Evolutionary conservation across 1,284 basidiomycete species (phyloP).

Genomic region (Paramarasmius palmivorus): DNA sequence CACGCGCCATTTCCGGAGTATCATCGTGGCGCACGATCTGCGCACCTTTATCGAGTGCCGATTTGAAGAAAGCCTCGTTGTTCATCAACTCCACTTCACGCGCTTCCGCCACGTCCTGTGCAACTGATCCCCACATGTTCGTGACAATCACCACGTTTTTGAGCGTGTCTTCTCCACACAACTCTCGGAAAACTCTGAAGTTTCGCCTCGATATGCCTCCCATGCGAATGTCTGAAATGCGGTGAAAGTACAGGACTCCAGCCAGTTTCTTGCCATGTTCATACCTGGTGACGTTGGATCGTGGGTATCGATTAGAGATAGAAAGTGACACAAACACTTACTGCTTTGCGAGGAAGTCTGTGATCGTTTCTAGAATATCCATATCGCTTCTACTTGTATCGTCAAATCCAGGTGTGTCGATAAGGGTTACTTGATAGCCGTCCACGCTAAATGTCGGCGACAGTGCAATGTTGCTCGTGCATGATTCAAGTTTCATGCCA

Average conservation of each 20-base stretch:
- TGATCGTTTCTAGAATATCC: constrained; percentile 28
- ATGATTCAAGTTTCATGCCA: constrained; percentile 31
- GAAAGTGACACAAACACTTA: constrained; percentile 12
- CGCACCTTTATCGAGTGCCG: constrained; percentile 39
- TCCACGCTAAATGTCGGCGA: constrained; percentile 28
- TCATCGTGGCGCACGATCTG: constrained; percentile 34
- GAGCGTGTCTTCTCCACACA: constrained; percentile 44
- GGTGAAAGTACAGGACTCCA: constrained; percentile 47
- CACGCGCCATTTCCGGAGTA: constrained; percentile 26
- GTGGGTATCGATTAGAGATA: not conserved
- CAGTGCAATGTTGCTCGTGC: constrained; percentile 28
- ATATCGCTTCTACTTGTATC: constrained; percentile 31
- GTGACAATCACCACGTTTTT: constrained; percentile 47
- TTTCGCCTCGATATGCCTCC: constrained; percentile 44
- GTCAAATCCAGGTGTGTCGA: constrained; percentile 39
- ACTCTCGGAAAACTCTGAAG: constrained; percentile 43
- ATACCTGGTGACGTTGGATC: constrained; percentile 29
- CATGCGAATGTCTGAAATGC: constrained; percentile 45
- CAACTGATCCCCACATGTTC: constrained; percentile 45
- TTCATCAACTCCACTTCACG: constrained; percentile 34
- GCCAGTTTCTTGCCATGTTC: constrained; percentile 35
- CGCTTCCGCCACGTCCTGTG: constrained; percentile 31
- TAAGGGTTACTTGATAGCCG: constrained; percentile 24
- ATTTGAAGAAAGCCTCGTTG: constrained; percentile 38
- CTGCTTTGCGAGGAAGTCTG: constrained; percentile 22